A percentile compares a stretch with the other conserved stretches of the same genome.
Evolutionary conservation across 345 rosid species (phyloP).

Genomic region (Erodium maritimum): DNA sequence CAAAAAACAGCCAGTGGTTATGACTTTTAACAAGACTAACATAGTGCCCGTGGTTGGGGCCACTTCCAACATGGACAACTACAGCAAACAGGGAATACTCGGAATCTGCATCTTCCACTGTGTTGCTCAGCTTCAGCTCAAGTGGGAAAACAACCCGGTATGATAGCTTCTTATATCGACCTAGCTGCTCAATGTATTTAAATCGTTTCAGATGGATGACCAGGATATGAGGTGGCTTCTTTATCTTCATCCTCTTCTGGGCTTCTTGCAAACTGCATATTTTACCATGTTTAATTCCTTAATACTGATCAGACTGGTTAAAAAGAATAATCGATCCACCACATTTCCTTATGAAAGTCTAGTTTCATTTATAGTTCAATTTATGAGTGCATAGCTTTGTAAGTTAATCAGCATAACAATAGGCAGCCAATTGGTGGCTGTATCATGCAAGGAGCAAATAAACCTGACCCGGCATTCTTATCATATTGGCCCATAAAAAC

Average conservation of each 20-base stretch:
- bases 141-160: conserved; percentile 90
- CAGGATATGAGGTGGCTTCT: conserved; percentile 85
- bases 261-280: conserved; percentile 97
- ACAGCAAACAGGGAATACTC: conserved; percentile 95
- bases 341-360: neutral
- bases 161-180: conserved; percentile 89
- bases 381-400: too few relatives aligned
- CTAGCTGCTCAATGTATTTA: conserved; percentile 92
- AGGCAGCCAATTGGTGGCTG: too few relatives aligned
- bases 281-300: neutral
- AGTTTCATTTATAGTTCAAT: neutral
- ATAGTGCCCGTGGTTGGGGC: conserved; percentile 95
- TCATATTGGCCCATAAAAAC: too few relatives aligned
- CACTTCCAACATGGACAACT: conserved; percentile 96
- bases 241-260: conserved; percentile 97
- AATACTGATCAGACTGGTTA: too few relatives aligned
- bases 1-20: conserved; percentile 95
- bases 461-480: too few relatives aligned
- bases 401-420: too few relatives aligned
- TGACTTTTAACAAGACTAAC: conserved; percentile 99
- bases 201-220: conserved; percentile 93
- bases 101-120: conserved; percentile 75
- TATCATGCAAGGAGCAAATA: too few relatives aligned
- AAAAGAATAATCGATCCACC: neutral
- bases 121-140: conserved; percentile 91